These are phyloP conservation scores for Saccharomyces hybrid DNA, from an alignment of 1,139 yeast genomes.

Conservation along the genomic window DNA sequence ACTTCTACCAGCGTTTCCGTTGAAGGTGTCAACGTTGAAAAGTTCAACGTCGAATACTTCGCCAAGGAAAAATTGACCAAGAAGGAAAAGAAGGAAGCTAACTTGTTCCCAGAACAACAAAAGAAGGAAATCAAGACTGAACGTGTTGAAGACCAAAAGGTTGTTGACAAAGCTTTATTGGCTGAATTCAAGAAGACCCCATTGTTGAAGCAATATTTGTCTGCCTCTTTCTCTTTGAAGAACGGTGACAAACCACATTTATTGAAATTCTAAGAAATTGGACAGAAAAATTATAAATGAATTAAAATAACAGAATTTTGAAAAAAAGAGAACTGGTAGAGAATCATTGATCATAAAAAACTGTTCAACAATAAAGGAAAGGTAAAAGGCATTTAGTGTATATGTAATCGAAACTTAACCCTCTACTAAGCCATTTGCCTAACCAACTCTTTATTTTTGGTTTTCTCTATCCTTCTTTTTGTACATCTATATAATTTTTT, in stretches of 20 bases:
- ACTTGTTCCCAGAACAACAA: conserved; percentile 81
- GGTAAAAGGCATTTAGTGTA: background rate
- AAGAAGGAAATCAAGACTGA: conserved; percentile 82
- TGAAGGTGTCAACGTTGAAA: conserved; percentile 74
- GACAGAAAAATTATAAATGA: background rate
- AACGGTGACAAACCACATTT: conserved; percentile 98
- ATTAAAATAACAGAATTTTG: background rate
- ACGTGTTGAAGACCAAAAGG: conserved; percentile 96
- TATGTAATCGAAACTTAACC: background rate
- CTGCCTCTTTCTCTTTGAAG: conserved; percentile 94
- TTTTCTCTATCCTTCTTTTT: background rate
- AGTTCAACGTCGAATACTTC: conserved; percentile 92
- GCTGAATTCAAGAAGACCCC: conserved; percentile 96
- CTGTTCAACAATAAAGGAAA: background rate
- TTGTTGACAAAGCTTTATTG: conserved; percentile 88
- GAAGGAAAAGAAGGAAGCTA: conserved; percentile 80
- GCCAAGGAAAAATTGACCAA: conserved; percentile 89
- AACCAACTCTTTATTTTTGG: background rate
- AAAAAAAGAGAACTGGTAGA: background rate
- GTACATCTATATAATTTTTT: background rate
- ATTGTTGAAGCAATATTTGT: conserved; percentile 93
- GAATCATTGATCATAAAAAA: background rate
- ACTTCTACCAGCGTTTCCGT: conserved; percentile 88
- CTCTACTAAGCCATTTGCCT: background rate
- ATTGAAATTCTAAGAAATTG: conserved; percentile 70